Percentiles rank a stretch among this genome's conserved stretches.
Conservation (phyloP, 2,329 filamentous ascomycete genomes). For the Colletotrichum liriopes region DNA sequence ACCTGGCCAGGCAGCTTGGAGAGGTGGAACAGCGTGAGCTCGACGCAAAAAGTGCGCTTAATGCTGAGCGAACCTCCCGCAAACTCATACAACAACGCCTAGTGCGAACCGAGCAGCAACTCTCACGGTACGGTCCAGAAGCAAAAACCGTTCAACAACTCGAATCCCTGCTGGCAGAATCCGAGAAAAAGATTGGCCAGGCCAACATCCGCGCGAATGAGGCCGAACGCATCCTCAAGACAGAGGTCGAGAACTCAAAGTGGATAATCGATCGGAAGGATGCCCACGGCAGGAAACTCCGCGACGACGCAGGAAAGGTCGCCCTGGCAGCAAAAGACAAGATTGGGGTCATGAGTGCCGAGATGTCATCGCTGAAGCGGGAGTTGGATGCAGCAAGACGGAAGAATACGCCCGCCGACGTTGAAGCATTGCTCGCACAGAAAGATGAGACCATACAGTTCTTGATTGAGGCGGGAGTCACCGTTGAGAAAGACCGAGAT, state of each 20-base stretch:
- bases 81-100: not conserved
- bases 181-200: not conserved
- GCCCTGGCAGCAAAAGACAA: not conserved
- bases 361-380: not conserved
- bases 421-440: not conserved
- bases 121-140: not conserved
- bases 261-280: not conserved
- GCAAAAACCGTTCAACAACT: not conserved
- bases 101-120: not conserved
- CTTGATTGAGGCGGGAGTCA: not conserved
- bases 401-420: too few species aligned
- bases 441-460: not conserved
- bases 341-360: not conserved
- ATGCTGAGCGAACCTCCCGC: not conserved
- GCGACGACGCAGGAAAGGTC: not conserved
- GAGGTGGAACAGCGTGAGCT: not conserved
- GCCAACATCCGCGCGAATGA: not conserved
- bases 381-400: not conserved
- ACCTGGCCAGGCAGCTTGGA: not conserved
- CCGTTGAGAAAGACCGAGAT: not conserved
- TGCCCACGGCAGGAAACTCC: not conserved
- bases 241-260: not conserved
- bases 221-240: not conserved
- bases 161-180: not conserved
- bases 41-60: not conserved